Base-by-base conservation (phyloP, 2,329 filamentous ascomycete species). In the Mariannaea elegans region DNA sequence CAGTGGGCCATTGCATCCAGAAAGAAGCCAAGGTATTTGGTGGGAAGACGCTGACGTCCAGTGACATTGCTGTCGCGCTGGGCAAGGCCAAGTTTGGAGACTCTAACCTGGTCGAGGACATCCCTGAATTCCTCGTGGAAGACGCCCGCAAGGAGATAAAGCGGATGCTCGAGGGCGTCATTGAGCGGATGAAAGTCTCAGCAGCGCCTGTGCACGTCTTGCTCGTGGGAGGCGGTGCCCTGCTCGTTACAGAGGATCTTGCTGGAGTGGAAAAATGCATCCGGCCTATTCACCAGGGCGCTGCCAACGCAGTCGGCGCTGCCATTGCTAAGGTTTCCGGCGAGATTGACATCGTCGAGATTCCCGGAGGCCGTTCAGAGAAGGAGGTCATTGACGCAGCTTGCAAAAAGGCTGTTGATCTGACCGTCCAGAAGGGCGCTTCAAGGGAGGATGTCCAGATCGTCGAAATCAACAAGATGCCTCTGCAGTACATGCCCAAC, bases 261-360 rank as follows among this genome's bases (percentile, higher is more conserved):
- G 73, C 76, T 1, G 84, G 83, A 0, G 84, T 85, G 0, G 76
- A 78, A 7, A 75, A 82, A 61, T 80, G 82, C 56, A 81, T 84
- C 8, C 75, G 78, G 4, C 85, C 85, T 1, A 77, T 80, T 2
- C 82, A 81, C 48, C 77, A 84, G 27, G 83, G 83, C 55, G 84
- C 82, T 1, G 87, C 87, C 8, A 90, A 90, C 66, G 87, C 87
- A 0, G 86, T 90, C 9, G 87, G 87, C 2, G 87, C 87, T 8
- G 87, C 87, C 1, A 87, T 86, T 57, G 85, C 86, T 1, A 77
- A 84, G 36, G 85, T 89, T 2, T 87, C 83, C 58, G 81, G 82
- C 1, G 80, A 83, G 0, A 76, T 84, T 9, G 83, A 85, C 58
- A 81, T 78, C 0, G 78, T 84, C 21, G 79, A 82, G 56, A 81